Evolutionary conservation across 2,329 filamentous ascomycete genomes (phyloP).

Genomic region (Scedosporium boydii): DNA sequence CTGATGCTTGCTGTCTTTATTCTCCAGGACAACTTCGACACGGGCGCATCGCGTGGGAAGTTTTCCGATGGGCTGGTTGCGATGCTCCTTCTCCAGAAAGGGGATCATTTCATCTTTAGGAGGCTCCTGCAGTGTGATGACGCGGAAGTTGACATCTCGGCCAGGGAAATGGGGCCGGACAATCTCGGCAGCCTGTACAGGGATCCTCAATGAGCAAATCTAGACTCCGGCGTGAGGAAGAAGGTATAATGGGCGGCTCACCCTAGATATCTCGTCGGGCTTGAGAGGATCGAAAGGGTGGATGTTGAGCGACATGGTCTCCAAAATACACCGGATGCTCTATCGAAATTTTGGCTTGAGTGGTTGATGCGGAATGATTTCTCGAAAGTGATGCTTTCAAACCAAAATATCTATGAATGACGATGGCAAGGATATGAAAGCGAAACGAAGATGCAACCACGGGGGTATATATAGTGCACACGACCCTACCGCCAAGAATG

Average conservation of each 20-base stretch:
- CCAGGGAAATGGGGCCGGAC: slow-evolving; percentile 14
- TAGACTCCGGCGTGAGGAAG: neutral
- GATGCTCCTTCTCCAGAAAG: slow-evolving; percentile 33
- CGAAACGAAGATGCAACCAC: too few species aligned
- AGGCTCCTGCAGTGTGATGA: slow-evolving; percentile 40
- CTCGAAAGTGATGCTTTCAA: too few species aligned
- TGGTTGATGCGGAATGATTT: too few species aligned
- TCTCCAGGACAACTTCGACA: slow-evolving; percentile 24
- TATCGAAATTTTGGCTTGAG: too few species aligned
- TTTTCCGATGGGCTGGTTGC: slow-evolving; percentile 6
- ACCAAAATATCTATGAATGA: too few species aligned
- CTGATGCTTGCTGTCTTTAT: slow-evolving; percentile 9
- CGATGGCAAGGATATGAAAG: too few species aligned
- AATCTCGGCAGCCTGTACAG: slow-evolving; percentile 14
- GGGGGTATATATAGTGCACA: too few species aligned
- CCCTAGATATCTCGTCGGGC: slow-evolving; percentile 17
- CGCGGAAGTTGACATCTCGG: slow-evolving; percentile 30
- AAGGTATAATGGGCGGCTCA: neutral
- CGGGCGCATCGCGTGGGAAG: slow-evolving; percentile 26
- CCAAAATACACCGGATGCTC: too few species aligned
- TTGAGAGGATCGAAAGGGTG: slow-evolving; percentile 19
- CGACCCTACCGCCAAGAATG: too few species aligned
- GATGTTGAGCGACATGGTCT: neutral
- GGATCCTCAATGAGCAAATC: neutral
- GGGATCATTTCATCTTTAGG: slow-evolving; percentile 34